Percentiles rank a stretch among this genome's conserved stretches.
Conservation (phyloP, 139 green algal species). For the Chlorella sorokiniana region DNA sequence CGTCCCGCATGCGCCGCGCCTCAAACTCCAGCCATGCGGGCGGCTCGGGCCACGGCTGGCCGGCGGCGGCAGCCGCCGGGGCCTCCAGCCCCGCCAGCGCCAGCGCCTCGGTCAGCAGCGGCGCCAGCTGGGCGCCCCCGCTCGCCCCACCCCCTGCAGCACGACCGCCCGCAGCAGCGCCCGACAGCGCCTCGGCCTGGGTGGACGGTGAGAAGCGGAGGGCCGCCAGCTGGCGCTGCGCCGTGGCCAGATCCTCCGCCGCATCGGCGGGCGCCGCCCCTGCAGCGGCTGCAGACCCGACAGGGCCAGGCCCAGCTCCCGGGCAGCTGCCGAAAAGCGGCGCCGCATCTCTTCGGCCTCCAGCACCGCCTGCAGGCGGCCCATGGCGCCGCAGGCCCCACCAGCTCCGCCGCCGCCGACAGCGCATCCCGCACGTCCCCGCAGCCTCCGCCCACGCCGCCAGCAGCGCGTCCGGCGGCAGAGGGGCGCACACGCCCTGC, state of each 20-base stretch:
- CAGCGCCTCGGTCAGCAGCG: constrained; percentile 14
- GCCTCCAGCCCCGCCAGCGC: neutral
- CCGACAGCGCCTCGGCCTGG: constrained; percentile 14
- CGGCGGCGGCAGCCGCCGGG: neutral
- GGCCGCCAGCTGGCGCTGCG: constrained; percentile 29
- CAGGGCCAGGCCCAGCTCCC: constrained; percentile 23
- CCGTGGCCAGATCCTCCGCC: neutral
- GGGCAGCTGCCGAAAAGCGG: neutral
- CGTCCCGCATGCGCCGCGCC: neutral
- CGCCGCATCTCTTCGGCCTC: constrained; percentile 17
- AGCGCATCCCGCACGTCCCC: constrained; percentile 21
- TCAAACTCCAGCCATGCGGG: constrained; percentile 25
- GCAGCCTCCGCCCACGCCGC: constrained; percentile 3
- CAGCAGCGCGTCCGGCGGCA: neutral
- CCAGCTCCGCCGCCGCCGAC: constrained; percentile 10
- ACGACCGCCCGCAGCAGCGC: neutral
- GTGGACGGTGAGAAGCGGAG: constrained; percentile 8
- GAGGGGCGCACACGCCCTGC: too few relatives aligned
- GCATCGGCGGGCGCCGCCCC: constrained; percentile 9
- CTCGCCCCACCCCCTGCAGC: neutral
- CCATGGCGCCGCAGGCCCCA: constrained; percentile 17
- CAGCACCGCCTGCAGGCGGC: constrained; percentile 31
- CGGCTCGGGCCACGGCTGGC: neutral
- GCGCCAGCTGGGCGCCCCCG: neutral
- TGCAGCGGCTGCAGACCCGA: constrained; percentile 7